Conservation (phyloP, 2,329 filamentous ascomycete genomes). For the Arthrobotrys megalospora region DNA sequence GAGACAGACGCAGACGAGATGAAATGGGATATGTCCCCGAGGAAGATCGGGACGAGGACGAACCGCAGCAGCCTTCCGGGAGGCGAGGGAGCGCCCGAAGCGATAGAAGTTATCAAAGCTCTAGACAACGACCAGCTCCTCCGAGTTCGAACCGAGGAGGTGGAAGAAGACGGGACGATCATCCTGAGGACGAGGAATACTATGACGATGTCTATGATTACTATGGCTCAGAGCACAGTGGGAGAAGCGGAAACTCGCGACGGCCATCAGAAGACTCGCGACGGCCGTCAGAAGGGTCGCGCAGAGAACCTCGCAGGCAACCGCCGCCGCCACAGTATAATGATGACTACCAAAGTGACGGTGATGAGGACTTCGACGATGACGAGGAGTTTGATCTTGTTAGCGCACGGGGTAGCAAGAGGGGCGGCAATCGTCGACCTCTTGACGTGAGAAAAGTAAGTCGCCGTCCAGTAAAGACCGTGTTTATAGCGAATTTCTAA, state of each 20-base stretch:
- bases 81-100: constrained; percentile 69
- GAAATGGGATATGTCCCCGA: constrained; percentile 65
- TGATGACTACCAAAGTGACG: constrained; percentile 83
- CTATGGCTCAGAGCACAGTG: constrained; percentile 67
- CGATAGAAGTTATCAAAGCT: constrained; percentile 63
- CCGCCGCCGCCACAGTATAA: constrained; percentile 74
- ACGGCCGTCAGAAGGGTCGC: constrained; percentile 65
- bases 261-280: constrained; percentile 68
- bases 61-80: constrained; percentile 44
- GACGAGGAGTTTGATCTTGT: constrained; percentile 87
- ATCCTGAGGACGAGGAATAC: constrained; percentile 74
- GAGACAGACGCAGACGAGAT: constrained; percentile 70
- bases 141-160: constrained; percentile 61
- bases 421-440: constrained; percentile 66
- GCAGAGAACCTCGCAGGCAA: constrained; percentile 68
- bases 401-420: constrained; percentile 71
- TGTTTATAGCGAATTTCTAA: constrained; percentile 18
- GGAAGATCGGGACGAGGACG: constrained; percentile 66
- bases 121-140: constrained; percentile 28
- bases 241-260: constrained; percentile 67
- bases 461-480: background rate
- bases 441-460: constrained; percentile 64
- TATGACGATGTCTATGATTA: constrained; percentile 80
- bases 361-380: constrained; percentile 77
- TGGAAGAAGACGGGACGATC: constrained; percentile 67